Percentiles rank a stretch among this genome's conserved stretches.
Evolutionary conservation across 495 filamentous ascomycete species (phyloP).

Genomic region (Aspergillus sclerotiicarbonarius): DNA sequence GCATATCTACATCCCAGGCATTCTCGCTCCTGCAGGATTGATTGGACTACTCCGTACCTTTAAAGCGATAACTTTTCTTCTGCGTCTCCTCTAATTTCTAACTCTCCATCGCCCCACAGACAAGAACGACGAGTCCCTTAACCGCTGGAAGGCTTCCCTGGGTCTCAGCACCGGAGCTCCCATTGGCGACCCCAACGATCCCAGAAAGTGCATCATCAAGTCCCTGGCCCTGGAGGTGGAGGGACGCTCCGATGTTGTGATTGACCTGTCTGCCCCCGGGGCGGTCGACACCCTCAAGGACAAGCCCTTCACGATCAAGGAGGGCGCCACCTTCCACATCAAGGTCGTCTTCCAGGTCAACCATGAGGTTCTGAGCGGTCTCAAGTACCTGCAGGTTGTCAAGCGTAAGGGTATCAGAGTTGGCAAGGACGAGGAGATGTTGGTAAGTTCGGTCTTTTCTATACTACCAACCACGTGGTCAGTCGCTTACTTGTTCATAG

Average conservation of each 20-base stretch:
- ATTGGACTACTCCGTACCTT: neutral
- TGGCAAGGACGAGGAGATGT: slow-evolving; percentile 94
- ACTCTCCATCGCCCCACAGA: slow-evolving; percentile 32
- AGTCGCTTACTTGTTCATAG: slow-evolving; percentile 27
- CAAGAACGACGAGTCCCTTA: slow-evolving; percentile 82
- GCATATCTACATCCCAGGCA: neutral
- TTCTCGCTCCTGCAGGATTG: neutral
- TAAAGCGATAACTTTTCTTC: neutral
- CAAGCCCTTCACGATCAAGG: slow-evolving; percentile 95
- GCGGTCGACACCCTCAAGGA: slow-evolving; percentile 71
- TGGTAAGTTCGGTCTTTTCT: slow-evolving; percentile 55
- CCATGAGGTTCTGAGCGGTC: slow-evolving; percentile 87
- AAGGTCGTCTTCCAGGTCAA: slow-evolving; percentile 90
- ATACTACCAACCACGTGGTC: neutral
- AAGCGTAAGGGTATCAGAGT: slow-evolving; percentile 82
- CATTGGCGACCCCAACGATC: slow-evolving; percentile 68
- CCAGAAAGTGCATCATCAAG: slow-evolving; percentile 83
- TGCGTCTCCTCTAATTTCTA: neutral
- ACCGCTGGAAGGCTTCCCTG: slow-evolving; percentile 95
- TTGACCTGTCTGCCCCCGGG: slow-evolving; percentile 68
- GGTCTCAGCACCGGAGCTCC: slow-evolving; percentile 70
- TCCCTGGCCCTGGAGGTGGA: slow-evolving; percentile 79
- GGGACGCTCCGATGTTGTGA: slow-evolving; percentile 77
- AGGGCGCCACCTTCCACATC: slow-evolving; percentile 89
- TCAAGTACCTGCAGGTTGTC: slow-evolving; percentile 92